Percentiles rank a stretch among this genome's conserved stretches.
phyloP scores from a whole-genome alignment of 2,329 filamentous ascomycete genomes.

The Orbilia quercus region DNA sequence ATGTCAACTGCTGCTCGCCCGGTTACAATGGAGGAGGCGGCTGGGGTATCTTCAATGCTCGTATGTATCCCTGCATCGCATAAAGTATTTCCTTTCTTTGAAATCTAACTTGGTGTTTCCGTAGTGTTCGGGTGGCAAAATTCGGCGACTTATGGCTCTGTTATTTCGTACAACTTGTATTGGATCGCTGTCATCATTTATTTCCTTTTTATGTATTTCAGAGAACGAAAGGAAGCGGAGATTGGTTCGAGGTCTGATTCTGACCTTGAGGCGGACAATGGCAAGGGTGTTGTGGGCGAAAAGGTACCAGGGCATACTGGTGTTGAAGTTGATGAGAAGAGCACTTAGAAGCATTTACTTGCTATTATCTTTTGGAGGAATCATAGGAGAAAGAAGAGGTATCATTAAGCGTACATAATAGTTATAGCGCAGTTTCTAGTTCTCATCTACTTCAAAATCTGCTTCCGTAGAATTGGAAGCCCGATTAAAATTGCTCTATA shows the following conservation, averaged over 20 bases:
- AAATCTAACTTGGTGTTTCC: conserved; percentile 18
- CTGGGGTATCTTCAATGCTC: conserved; percentile 88
- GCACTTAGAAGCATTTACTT: conserved; percentile 7
- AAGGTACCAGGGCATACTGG: conserved; percentile 22
- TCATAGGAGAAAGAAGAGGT: not conserved
- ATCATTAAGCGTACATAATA: not conserved
- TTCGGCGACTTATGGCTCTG: conserved; percentile 85
- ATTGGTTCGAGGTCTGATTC: conserved; percentile 21
- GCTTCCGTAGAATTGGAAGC: no score
- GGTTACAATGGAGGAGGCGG: conserved; percentile 77
- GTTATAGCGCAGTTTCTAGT: not conserved
- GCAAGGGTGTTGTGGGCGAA: conserved; percentile 23
- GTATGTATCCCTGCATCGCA: conserved; percentile 48
- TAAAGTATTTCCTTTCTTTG: not conserved
- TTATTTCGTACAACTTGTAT: conserved; percentile 88
- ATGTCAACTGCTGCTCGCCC: conserved; percentile 85
- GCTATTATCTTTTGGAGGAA: not conserved
- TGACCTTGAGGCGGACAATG: conserved; percentile 39
- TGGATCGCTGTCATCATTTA: conserved; percentile 78
- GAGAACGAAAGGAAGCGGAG: conserved; percentile 68
- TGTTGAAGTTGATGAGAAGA: conserved; percentile 54
- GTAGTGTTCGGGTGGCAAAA: conserved; percentile 83
- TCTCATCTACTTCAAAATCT: conserved; percentile 17
- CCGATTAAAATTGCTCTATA: no score
- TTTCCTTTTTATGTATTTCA: conserved; percentile 74